These are phyloP conservation scores for Zasmidium angulare DNA, from an alignment of 2,329 filamentous ascomycete genomes.

Conservation along the genomic window DNA sequence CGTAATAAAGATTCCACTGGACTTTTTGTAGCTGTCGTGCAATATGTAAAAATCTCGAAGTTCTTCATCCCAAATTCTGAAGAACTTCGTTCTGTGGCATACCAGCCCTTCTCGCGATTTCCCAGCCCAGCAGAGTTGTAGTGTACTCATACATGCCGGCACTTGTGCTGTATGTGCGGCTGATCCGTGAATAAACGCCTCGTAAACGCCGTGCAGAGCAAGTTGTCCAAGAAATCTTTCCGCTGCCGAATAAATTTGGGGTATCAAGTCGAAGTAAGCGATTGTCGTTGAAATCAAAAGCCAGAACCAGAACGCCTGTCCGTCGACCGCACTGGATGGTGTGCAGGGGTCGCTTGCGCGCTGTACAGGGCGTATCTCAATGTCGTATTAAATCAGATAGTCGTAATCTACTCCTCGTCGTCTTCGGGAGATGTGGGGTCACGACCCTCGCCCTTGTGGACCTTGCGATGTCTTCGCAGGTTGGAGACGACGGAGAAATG, in stretches of 20 bases:
- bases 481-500: conserved; percentile 98
- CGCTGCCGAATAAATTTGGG: conserved; percentile 23
- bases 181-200: conserved; percentile 3
- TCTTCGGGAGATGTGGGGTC: conserved; percentile 51
- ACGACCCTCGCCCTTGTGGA: conserved; percentile 74
- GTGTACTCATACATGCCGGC: conserved; percentile 13
- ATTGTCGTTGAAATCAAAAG: conserved; percentile 32
- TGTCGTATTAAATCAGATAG: background rate
- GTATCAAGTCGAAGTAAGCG: conserved; percentile 37
- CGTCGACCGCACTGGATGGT: background rate
- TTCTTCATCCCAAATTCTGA: background rate
- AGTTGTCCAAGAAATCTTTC: conserved; percentile 14
- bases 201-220: conserved; percentile 20
- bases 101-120: background rate
- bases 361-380: conserved; percentile 13
- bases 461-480: conserved; percentile 88
- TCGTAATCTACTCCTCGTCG: conserved; percentile 31
- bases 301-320: conserved; percentile 13
- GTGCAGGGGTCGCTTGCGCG: conserved; percentile 3
- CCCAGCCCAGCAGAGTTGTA: no score
- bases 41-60: background rate
- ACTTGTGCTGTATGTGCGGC: conserved; percentile 10
- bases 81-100: no score
- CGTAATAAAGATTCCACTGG: conserved; percentile 8
- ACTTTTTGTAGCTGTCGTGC: conserved; percentile 12